These are phyloP conservation scores for Cyclotella cryptica DNA, from an alignment of 108 stramenopile genomes.

Conservation along the genomic window DNA sequence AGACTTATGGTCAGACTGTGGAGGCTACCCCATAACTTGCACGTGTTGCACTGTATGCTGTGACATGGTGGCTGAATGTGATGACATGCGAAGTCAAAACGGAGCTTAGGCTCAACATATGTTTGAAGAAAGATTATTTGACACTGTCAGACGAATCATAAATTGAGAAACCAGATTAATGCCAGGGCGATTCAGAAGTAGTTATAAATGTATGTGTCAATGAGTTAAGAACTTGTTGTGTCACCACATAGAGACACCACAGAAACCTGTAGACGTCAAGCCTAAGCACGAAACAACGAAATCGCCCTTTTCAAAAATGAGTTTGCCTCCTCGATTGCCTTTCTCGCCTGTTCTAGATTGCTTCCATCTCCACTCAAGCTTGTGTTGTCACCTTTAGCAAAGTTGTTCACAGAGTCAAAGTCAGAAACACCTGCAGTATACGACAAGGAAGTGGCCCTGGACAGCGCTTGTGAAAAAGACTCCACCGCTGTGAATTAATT, in stretches of 20 bases:
- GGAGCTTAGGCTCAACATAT: background rate
- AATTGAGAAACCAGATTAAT: background rate
- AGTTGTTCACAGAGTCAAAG: constrained; percentile 80
- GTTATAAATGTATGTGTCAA: background rate
- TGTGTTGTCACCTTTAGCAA: constrained; percentile 60
- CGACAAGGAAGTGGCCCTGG: constrained; percentile 65
- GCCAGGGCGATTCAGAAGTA: background rate
- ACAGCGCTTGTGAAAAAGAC: constrained; percentile 60
- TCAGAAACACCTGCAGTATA: constrained; percentile 76
- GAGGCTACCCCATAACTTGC: constrained; percentile 51
- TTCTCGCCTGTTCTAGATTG: constrained; percentile 65
- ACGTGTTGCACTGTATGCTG: constrained; percentile 55
- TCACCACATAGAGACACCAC: background rate
- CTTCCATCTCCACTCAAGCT: constrained; percentile 31
- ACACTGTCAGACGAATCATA: background rate
- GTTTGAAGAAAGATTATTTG: background rate
- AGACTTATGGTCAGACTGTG: constrained; percentile 53
- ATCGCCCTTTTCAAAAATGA: constrained; percentile 56
- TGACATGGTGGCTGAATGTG: constrained; percentile 52
- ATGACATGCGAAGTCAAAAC: constrained; percentile 42
- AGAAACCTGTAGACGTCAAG: background rate
- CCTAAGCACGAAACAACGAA: constrained; percentile 25
- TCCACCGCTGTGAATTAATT: constrained; percentile 50
- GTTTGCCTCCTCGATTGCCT: constrained; percentile 67
- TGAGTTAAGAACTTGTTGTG: background rate